Base-by-base conservation (phyloP, 1,284 basidiomycete genomes). In the Mycena sp. region DNA sequence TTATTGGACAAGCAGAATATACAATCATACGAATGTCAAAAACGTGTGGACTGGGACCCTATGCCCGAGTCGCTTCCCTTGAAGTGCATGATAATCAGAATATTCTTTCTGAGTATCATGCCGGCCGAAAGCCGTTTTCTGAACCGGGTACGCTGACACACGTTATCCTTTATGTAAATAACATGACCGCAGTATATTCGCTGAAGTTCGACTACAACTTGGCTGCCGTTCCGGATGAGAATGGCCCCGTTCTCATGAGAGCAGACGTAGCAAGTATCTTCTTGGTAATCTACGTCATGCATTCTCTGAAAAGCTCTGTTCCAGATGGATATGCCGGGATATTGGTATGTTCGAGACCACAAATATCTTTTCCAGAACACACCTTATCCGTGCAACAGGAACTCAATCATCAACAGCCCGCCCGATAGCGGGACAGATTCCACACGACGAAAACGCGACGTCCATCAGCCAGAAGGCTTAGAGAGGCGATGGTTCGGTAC, bases 1-100 rank as follows among this genome's bases (percentile, higher is more conserved):
- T 75, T 58, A 68, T 70, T 32, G 72, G 68, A 28, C 53, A 58
- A 7, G 71, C 71, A n/a, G 67, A 68, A 37, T 44, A 74, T 46
- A 74, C 73, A 5, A 72, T 74, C 53, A 67, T 73, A 35, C 40
- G 62, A 51, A 58, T 74, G 58, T 72, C 73, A 1, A 63, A 57
- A 29, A 58, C 58, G 19, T 73, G 73, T 60, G 72, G 73, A 1
- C 64, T 68, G 12, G 71, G 71, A 3, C 71, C 71, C 14, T 72
- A 70, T 32, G 71, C 68, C 25, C 65, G 71, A 12, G 54, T 72
- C 23, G 67, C 67, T 9, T 61, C 59, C 16, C 54, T 72, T 17
- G 62, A 56, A 10, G 49, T 56, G 14, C 68, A 70, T 35, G 23
- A 41, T n/a, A 61, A 72, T 53, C 69, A 72, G 51, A 56, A 26